Conservation (phyloP, 2,329 filamentous ascomycete genomes). For the Saccharata proteae region DNA sequence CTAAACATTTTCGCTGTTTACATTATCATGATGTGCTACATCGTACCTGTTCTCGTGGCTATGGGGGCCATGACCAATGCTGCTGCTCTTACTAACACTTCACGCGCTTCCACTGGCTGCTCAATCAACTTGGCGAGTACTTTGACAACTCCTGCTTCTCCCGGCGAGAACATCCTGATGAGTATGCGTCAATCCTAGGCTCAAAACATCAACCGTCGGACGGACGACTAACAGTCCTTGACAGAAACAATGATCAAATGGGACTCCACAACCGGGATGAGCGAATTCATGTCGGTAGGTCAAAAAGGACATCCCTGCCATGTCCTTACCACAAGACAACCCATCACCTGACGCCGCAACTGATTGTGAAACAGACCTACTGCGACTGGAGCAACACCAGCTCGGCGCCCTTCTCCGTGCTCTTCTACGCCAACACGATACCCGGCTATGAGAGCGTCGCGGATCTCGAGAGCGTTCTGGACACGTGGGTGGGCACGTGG, state of each 20-base stretch:
- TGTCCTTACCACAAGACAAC: not conserved
- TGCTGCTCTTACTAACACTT: no score
- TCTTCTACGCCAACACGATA: conserved; percentile 8
- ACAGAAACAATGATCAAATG: conserved; percentile 8
- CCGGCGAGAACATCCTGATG: conserved; percentile 5
- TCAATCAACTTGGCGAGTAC: conserved; percentile 2
- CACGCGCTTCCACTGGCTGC: conserved; percentile 5
- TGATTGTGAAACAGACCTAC: conserved; percentile 1
- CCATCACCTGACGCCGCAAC: not conserved
- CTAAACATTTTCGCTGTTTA: no score
- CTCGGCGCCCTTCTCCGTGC: conserved; percentile 4
- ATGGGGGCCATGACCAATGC: no score
- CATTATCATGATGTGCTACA: no score
- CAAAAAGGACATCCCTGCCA: not conserved
- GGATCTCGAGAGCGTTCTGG: conserved; percentile 2
- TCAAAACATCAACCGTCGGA: no score
- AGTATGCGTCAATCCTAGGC: not conserved
- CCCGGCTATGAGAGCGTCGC: conserved; percentile 3
- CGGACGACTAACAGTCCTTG: not conserved
- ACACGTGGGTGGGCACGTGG: conserved; percentile 6
- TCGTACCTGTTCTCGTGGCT: no score
- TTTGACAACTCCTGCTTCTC: conserved; percentile 1
- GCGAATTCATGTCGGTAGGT: conserved; percentile 5
- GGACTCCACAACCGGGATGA: conserved; percentile 2
- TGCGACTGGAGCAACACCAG: conserved; percentile 6